These are phyloP conservation scores for Aristolochia contorta DNA, from an alignment of 164 flowering plant genomes.

Conservation along the genomic window DNA sequence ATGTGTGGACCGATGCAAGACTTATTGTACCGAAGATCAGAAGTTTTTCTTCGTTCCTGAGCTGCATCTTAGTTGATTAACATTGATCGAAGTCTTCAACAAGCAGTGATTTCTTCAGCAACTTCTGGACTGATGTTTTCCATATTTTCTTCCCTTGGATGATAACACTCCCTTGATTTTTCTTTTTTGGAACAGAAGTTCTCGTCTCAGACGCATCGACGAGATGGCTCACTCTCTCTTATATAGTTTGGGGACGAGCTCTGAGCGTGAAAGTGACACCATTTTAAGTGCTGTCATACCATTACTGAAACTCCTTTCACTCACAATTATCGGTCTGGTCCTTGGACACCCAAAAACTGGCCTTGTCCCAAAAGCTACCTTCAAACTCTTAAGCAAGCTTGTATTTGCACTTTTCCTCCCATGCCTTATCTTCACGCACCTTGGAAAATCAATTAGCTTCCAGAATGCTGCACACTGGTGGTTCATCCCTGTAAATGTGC, in stretches of 20 bases:
- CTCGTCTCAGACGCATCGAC: background rate
- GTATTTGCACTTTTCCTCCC: constrained; percentile 86
- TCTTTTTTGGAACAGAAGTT: too few relatives aligned
- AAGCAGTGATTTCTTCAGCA: too few relatives aligned
- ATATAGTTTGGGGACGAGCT: background rate
- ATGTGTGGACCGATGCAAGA: too few relatives aligned
- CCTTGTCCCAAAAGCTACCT: constrained; percentile 62
- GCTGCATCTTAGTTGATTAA: too few relatives aligned
- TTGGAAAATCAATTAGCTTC: constrained; percentile 56
- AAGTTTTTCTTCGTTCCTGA: too few relatives aligned
- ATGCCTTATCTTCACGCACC: constrained; percentile 65
- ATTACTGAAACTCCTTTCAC: constrained; percentile 63
- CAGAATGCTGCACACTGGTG: constrained; percentile 55
- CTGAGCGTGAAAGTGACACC: constrained; percentile 7
- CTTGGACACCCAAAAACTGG: constrained; percentile 57
- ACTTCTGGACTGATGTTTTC: too few relatives aligned
- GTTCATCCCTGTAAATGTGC: constrained; percentile 81
- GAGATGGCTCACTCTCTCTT: background rate
- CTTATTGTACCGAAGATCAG: too few relatives aligned
- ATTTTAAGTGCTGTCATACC: constrained; percentile 52
- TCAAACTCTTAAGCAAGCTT: constrained; percentile 85
- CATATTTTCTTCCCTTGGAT: too few relatives aligned
- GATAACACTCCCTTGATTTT: too few relatives aligned
- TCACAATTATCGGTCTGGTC: constrained; percentile 63
- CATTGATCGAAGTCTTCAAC: too few relatives aligned